Percentiles rank a stretch among this genome's conserved stretches.
Evolutionary conservation across 73 alveolate species (phyloP).

Genomic region (Loxodes magnus): DNA sequence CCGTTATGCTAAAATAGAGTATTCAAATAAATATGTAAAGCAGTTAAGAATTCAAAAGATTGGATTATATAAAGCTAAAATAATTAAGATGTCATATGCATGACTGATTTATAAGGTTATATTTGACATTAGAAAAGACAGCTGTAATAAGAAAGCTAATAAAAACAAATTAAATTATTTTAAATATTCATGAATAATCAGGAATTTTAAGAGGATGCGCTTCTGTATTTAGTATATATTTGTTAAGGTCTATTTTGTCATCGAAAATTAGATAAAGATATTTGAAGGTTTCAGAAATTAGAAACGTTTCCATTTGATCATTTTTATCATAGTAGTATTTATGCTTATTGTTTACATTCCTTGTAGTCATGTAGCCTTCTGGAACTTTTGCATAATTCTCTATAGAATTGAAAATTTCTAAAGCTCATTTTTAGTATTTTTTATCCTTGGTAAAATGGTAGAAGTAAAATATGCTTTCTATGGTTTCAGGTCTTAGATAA

Average conservation of each 20-base stretch:
- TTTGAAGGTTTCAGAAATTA: slow-evolving; percentile 12
- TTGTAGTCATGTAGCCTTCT: neutral
- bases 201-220: slow-evolving; percentile 9
- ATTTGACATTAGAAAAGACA: too few species aligned
- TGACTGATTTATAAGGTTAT: too few species aligned
- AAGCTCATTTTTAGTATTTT: slow-evolving; percentile 5
- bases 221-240: slow-evolving; percentile 4
- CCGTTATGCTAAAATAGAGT: too few species aligned
- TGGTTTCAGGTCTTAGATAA: slow-evolving; percentile 5
- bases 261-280: slow-evolving; percentile 3
- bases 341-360: neutral
- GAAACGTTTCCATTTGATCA: neutral
- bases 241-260: neutral
- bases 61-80: too few species aligned
- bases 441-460: neutral
- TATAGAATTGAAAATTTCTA: neutral
- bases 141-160: too few species aligned
- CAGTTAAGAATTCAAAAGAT: too few species aligned
- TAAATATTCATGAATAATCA: too few species aligned
- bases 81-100: too few species aligned
- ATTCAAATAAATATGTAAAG: too few species aligned
- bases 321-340: neutral
- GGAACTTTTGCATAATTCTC: neutral
- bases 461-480: neutral
- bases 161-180: too few species aligned